These are phyloP conservation scores for Pleurozium schreberi DNA, from an alignment of 225 moss, liverwort and hornwort genomes.

Conservation along the genomic window DNA sequence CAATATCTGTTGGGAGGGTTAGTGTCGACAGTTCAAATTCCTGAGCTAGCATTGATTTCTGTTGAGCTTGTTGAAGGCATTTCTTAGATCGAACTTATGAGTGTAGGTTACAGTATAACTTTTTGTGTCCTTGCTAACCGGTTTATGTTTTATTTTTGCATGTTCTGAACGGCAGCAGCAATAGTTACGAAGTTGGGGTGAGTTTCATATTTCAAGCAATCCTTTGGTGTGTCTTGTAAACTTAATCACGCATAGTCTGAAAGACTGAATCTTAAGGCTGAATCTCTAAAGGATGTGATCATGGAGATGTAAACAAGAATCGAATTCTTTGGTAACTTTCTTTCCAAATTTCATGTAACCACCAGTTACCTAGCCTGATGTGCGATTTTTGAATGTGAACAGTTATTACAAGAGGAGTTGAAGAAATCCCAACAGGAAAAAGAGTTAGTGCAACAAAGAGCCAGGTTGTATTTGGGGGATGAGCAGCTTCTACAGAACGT, in stretches of 20 bases:
- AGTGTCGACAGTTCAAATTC: background rate
- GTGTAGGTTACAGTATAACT: background rate
- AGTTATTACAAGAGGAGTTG: conserved; percentile 52
- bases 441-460: conserved; percentile 48
- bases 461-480: conserved; percentile 45
- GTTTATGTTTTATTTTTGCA: background rate
- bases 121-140: background rate
- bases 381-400: background rate
- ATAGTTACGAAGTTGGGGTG: conserved; percentile 50
- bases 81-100: background rate
- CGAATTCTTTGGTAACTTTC: background rate
- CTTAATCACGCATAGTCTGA: background rate
- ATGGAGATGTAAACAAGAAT: background rate
- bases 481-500: conserved; percentile 44
- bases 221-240: background rate
- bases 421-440: conserved; percentile 50
- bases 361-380: background rate
- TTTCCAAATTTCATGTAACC: background rate
- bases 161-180: conserved; percentile 18
- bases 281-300: background rate
- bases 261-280: background rate
- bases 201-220: background rate
- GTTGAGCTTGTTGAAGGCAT: background rate
- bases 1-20: conserved; percentile 29
- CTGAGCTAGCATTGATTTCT: background rate